Percentiles rank a stretch among this genome's conserved stretches.
These are phyloP conservation scores for Teunomyces atbi DNA, from an alignment of 805 yeast genomes.

Conservation along the genomic window DNA sequence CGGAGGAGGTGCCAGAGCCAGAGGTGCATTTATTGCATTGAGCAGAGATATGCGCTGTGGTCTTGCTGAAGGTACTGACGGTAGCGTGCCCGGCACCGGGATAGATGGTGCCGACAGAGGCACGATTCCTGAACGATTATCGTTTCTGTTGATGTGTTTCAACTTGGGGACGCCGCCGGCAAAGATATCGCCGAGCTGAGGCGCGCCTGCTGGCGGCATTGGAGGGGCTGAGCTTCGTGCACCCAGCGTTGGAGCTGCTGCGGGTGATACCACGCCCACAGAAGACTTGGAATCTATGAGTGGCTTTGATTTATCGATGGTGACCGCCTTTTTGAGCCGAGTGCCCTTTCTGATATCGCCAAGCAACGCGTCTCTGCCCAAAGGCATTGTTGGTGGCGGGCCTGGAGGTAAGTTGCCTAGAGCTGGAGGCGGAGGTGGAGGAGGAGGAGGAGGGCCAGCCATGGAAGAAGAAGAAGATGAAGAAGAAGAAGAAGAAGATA, in stretches of 20 bases:
- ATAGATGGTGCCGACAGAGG: conserved; percentile 40
- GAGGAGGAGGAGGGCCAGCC: conserved; percentile 34
- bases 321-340: conserved; percentile 40
- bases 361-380: conserved; percentile 50
- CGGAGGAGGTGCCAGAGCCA: conserved; percentile 19
- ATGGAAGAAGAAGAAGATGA: conserved; percentile 7
- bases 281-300: conserved; percentile 50
- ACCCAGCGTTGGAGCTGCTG: conserved; percentile 20
- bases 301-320: conserved; percentile 51
- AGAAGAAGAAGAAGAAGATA: not conserved
- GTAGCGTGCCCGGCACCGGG: conserved; percentile 18
- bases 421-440: conserved; percentile 28
- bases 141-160: conserved; percentile 32
- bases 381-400: conserved; percentile 22
- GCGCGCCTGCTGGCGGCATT: conserved; percentile 27
- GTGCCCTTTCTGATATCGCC: conserved; percentile 75
- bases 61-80: conserved; percentile 5
- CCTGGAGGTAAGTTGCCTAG: conserved; percentile 12
- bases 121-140: conserved; percentile 35
- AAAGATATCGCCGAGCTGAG: conserved; percentile 64
- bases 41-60: conserved; percentile 13
- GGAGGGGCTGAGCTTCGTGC: conserved; percentile 12
- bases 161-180: conserved; percentile 82
- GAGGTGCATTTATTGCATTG: conserved; percentile 12
- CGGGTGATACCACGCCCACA: conserved; percentile 29